Percentiles rank a stretch among this genome's conserved stretches.
Evolutionary conservation across 495 filamentous ascomycete species (phyloP).

Genomic region (Neurospora tetraspora): DNA sequence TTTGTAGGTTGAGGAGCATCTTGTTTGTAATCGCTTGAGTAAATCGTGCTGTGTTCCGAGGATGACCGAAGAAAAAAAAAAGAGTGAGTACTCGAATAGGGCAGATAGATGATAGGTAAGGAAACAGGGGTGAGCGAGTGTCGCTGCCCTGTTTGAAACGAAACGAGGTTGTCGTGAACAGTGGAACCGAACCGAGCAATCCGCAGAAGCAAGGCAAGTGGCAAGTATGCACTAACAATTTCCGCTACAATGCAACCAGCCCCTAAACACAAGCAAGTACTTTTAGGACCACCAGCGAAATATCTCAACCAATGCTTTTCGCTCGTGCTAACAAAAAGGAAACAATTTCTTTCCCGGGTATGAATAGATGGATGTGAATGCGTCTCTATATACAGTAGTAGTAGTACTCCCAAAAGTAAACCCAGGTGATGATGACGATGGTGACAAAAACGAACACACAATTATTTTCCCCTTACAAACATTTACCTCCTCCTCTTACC

Average conservation of each 20-base stretch:
- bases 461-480: not conserved
- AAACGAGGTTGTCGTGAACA: not conserved
- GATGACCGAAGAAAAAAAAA: no score
- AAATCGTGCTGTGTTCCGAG: not conserved
- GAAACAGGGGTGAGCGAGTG: not conserved
- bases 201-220: not conserved
- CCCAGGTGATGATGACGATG: not conserved
- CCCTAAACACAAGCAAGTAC: not conserved
- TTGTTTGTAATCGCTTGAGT: not conserved
- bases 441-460: not conserved
- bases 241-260: not conserved
- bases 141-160: not conserved
- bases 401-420: not conserved
- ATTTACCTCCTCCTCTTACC: slow-evolving; percentile 53
- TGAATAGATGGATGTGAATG: not conserved
- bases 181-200: not conserved
- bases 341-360: not conserved
- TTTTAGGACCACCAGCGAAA: not conserved
- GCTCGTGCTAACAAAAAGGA: not conserved
- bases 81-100: not conserved
- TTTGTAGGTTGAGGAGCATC: not conserved
- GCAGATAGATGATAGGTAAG: not conserved
- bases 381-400: not conserved
- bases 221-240: not conserved
- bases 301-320: not conserved